Percentiles rank a stretch among this genome's conserved stretches.
These are phyloP conservation scores for Botryosphaeria dothidea DNA, from an alignment of 2,329 filamentous ascomycete genomes.

Conservation along the genomic window DNA sequence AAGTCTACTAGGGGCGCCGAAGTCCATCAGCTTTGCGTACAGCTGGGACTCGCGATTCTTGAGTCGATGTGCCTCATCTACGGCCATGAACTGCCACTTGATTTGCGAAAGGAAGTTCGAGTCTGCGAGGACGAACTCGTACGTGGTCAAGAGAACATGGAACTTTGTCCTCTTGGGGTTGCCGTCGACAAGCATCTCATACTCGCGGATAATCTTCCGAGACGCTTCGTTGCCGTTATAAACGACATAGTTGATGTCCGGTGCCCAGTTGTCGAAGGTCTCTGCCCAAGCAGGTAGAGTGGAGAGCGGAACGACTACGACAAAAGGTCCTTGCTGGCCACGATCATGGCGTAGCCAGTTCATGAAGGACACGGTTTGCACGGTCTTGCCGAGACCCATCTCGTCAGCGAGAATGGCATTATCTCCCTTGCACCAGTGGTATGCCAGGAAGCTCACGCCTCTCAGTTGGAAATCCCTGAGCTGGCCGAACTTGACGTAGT, in stretches of 20 bases:
- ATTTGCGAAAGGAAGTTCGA: constrained; percentile 81
- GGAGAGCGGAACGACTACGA: constrained; percentile 95
- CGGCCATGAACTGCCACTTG: constrained; percentile 96
- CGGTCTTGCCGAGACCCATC: constrained; percentile 98
- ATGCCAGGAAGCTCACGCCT: constrained; percentile 90
- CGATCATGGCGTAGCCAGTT: constrained; percentile 94
- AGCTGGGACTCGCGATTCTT: constrained; percentile 96
- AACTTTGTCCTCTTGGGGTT: constrained; percentile 91
- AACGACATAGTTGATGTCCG: constrained; percentile 94
- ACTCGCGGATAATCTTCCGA: constrained; percentile 82
- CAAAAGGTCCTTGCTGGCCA: constrained; percentile 87
- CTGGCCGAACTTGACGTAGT: constrained; percentile 80
- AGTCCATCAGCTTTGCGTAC: constrained; percentile 80
- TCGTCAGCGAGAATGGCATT: constrained; percentile 98
- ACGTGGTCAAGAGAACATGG: constrained; percentile 95
- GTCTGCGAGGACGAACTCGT: constrained; percentile 92
- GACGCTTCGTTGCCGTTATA: constrained; percentile 90
- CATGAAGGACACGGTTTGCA: constrained; percentile 95
- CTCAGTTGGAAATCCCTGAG: constrained; percentile 91
- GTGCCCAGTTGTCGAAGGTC: constrained; percentile 95
- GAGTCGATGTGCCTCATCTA: constrained; percentile 94
- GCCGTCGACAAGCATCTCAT: constrained; percentile 83
- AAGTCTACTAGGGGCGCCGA: constrained; percentile 83
- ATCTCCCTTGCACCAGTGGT: constrained; percentile 92
- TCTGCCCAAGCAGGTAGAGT: constrained; percentile 98